Conservation (phyloP, 208 protist genomes). For the Acanthamoeba triangularis region DNA sequence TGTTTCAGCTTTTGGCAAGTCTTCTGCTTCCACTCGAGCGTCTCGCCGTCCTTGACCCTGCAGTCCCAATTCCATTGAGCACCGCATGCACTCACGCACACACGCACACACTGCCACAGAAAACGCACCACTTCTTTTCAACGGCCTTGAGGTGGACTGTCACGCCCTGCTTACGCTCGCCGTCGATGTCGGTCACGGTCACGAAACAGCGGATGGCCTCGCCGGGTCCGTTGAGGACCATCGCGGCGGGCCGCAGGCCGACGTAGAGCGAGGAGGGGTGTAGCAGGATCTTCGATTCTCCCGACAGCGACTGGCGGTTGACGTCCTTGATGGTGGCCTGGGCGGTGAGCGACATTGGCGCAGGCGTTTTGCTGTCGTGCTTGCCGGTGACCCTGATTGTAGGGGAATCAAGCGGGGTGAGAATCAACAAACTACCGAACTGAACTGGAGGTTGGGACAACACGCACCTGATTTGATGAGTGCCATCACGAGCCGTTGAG, state of each 20-base stretch:
- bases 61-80: neutral
- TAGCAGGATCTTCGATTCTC: neutral
- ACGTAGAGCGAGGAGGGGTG: constrained; percentile 56
- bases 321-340: neutral
- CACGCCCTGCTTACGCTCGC: neutral
- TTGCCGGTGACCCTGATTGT: neutral
- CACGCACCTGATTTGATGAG: neutral
- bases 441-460: neutral
- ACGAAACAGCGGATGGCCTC: constrained; percentile 35
- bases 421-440: neutral
- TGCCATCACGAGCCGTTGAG: neutral
- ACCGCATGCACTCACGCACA: neutral
- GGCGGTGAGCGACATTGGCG: neutral
- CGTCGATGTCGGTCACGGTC: constrained; percentile 20
- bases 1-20: constrained; percentile 32
- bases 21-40: neutral
- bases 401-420: neutral
- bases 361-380: neutral
- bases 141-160: neutral
- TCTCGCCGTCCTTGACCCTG: neutral
- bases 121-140: constrained; percentile 14
- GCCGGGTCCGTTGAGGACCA: neutral
- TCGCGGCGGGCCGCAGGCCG: neutral
- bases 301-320: constrained; percentile 20
- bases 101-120: neutral